Base-by-base conservation (phyloP, 177 flowering plant species). In the Vitis hybrid region DNA sequence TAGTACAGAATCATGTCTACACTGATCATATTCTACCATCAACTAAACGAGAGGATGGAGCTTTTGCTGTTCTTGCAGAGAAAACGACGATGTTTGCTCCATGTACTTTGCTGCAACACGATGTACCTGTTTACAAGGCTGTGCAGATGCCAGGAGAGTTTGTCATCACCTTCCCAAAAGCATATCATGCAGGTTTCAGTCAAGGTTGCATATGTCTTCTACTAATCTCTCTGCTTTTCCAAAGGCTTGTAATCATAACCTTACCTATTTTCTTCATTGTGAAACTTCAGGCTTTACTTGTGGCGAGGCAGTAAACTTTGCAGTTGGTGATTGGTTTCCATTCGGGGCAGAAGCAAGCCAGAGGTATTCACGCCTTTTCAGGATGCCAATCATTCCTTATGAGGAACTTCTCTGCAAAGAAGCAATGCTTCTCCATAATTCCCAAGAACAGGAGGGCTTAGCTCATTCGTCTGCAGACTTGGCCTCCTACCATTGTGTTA, bases 11-110 rank as follows among this genome's bases (percentile, higher is more conserved):
- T 11, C 72, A 75, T 40, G 71, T 72, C 2, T 79, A 72, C 48
- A n/a, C 56, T 4, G 55, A 12, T 11, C 73, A 68, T 2, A 56
- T 74, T 46, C 17, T 74, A 1, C 48, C 48, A 7, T 54, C 70
- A 12, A 15, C 50, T 49, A 60, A 35, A 21, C 68, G 70, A 4
- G 77, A 58, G 48, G 75, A 78, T 17, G 71, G 70, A 35, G 78
- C 73, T 50, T 74, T 62, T 35, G 46, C 68, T 24, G 30, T 58
- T 35, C 66, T 78, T 17, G 56, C 65, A 11, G 73, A 56, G 19
- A 78, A 78, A 69, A 78, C 81, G 27, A 78, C 81, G 6, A 71
- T 78, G 66, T 78, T 78, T 66, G 65, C 81, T 57, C 81, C 81
- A 13, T 52, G 14, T 19, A 49, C 72, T 14, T 65, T 78, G 73